Evolutionary conservation across 306 rosid genomes (phyloP), one percentile per base, ranked within the genome.

Genomic region (Adenanthera pavonina): DNA sequence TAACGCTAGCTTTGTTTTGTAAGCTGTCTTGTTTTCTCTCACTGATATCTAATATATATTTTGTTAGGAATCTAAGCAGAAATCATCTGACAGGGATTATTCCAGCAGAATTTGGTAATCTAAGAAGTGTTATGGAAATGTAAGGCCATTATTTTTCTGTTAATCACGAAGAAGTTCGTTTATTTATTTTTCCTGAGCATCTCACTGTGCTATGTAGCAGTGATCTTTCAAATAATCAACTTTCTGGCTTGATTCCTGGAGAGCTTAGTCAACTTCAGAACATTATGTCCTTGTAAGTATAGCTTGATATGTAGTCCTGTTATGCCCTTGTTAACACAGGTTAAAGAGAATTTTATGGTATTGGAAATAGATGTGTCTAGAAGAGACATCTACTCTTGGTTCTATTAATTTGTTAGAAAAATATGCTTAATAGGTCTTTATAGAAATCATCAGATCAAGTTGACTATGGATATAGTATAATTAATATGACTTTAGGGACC

Each of bases 61-160:
- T 59, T 3, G 30, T n/a, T 56, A 96, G 99, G 90, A 96, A 96
- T 86, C 91, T 96, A 64, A 92, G 98, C 89, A 81, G 91, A 81
- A 96, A 96, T 79, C 89, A 88, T 72, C 76, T 96, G 67, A 81
- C 87, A 1, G 98, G 98, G 71, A 57, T 75, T 82, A 85, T 96
- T 87, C 97, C 99, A 3, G 94, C 94, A 19, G 99, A 96, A 86
- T 96, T 96, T 84, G 99, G 97, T 69, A 94, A 96, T 85, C 88
- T 96, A 61, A 90, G 93, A 79, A 94, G 99, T 83, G 91, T 94
- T 17, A 94, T 96, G 98, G 97, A 93, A 9, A 92, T 96, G 99
- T 94, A 81, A 86, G 30, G 30, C 46, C 46, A 41, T 41, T 41
- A 41, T 41, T 41, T 41, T 41, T 6, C 46, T 41, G 46, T 41